Evolutionary conservation across 2,329 filamentous ascomycete species (phyloP).

Genomic region (Fusarium aywerte): DNA sequence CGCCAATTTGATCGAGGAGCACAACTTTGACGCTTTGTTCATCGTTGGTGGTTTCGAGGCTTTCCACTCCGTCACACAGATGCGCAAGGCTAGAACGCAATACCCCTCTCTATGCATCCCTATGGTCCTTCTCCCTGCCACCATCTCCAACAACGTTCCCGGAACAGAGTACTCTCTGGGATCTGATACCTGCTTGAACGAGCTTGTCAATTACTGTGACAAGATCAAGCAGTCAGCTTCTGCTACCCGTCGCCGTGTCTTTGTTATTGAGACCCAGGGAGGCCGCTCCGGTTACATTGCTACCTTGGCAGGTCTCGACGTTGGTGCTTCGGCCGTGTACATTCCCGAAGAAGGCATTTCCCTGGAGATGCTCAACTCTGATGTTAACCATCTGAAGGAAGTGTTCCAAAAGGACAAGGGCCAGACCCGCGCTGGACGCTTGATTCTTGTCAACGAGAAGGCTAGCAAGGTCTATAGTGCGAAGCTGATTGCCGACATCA

Average conservation of each 20-base stretch:
- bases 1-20: constrained; percentile 83
- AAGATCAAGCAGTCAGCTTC: constrained; percentile 97
- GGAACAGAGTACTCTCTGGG: constrained; percentile 97
- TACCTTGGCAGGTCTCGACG: constrained; percentile 87
- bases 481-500: constrained; percentile 93
- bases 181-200: constrained; percentile 96
- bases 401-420: constrained; percentile 88
- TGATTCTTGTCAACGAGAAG: constrained; percentile 97
- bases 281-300: constrained; percentile 94
- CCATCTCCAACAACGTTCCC: constrained; percentile 98
- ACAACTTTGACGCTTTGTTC: constrained; percentile 91
- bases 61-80: constrained; percentile 89
- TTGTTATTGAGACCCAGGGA: constrained; percentile 98
- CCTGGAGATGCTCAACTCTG: constrained; percentile 89
- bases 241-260: constrained; percentile 90
- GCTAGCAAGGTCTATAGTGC: constrained; percentile 91
- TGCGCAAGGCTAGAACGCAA: constrained; percentile 80
- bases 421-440: constrained; percentile 87
- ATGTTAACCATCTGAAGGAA: constrained; percentile 88
- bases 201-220: constrained; percentile 94
- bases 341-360: constrained; percentile 96
- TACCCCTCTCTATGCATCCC: constrained; percentile 92
- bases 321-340: constrained; percentile 93
- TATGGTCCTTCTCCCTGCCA: constrained; percentile 91
- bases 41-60: constrained; percentile 96